These are phyloP conservation scores for Scheffersomyces segobiensis DNA, from an alignment of 1,139 yeast species.

Conservation along the genomic window DNA sequence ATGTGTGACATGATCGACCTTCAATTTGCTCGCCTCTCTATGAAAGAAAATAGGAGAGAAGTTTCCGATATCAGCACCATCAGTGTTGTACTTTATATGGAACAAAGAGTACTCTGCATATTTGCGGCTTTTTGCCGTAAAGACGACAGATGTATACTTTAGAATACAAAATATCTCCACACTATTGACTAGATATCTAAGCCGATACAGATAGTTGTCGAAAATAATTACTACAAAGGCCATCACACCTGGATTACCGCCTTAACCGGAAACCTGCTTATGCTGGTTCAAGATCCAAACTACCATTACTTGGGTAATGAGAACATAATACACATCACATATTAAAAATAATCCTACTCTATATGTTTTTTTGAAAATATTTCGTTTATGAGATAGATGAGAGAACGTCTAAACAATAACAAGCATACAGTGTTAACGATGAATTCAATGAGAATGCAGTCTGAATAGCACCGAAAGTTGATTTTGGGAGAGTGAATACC, in stretches of 20 bases:
- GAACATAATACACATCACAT: neutral
- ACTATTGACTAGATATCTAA: neutral
- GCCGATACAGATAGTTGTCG: neutral
- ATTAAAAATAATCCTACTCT: no score
- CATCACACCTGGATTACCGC: neutral
- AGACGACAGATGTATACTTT: neutral
- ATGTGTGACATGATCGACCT: neutral
- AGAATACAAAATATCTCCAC: neutral
- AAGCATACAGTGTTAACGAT: no score
- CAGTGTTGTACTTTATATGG: neutral
- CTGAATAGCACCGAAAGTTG: neutral
- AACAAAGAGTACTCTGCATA: neutral
- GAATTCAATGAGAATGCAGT: no score
- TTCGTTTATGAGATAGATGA: no score
- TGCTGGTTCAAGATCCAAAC: neutral
- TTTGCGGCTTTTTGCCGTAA: neutral
- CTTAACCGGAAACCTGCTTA: neutral
- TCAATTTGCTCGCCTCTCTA: neutral
- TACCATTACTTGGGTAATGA: neutral
- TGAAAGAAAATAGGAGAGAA: no score
- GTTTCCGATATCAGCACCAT: no score
- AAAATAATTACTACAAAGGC: neutral
- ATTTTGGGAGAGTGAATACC: neutral
- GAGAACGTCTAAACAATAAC: no score
- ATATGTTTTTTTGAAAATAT: neutral